Conservation (phyloP, 2,329 filamentous ascomycete genomes). For the Pyrenophora seminiperda region DNA sequence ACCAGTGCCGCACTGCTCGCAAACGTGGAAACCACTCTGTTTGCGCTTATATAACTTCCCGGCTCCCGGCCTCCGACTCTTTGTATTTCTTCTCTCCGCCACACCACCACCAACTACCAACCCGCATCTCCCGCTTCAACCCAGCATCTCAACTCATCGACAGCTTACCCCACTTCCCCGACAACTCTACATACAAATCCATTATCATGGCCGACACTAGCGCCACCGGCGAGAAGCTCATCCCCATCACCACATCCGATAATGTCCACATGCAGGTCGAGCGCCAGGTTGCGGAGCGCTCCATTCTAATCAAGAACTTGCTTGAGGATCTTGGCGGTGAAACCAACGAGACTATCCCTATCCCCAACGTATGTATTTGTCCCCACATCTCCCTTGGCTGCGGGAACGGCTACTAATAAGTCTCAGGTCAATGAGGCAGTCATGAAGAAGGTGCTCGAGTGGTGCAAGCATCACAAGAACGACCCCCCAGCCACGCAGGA, state of each 20-base stretch:
- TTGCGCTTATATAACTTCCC: constrained; percentile 20
- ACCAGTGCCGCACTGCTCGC: constrained; percentile 11
- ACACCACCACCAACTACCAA: background rate
- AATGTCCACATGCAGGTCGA: constrained; percentile 57
- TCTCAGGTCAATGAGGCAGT: constrained; percentile 83
- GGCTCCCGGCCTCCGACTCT: constrained; percentile 3
- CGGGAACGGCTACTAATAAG: constrained; percentile 32
- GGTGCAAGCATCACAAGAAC: constrained; percentile 93
- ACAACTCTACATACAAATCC: constrained; percentile 9
- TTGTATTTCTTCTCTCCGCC: constrained; percentile 9
- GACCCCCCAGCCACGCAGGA: constrained; percentile 83
- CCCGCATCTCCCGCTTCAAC: background rate
- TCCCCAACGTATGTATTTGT: constrained; percentile 67
- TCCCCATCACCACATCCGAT: constrained; percentile 55
- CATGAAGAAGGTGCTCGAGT: constrained; percentile 94
- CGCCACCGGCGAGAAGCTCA: constrained; percentile 26
- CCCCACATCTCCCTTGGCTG: background rate
- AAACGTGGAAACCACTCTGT: constrained; percentile 10
- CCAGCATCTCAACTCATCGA: constrained; percentile 2
- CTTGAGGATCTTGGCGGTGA: constrained; percentile 83
- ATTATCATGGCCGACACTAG: constrained; percentile 32
- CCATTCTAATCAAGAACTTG: constrained; percentile 97
- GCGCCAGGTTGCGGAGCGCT: constrained; percentile 84
- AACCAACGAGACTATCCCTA: constrained; percentile 74
- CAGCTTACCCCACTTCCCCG: constrained; percentile 28